A percentile compares a stretch with the other conserved stretches of the same genome.
Evolutionary conservation across 2,329 filamentous ascomycete species (phyloP).

Genomic region (Albophoma yamanashiensis): DNA sequence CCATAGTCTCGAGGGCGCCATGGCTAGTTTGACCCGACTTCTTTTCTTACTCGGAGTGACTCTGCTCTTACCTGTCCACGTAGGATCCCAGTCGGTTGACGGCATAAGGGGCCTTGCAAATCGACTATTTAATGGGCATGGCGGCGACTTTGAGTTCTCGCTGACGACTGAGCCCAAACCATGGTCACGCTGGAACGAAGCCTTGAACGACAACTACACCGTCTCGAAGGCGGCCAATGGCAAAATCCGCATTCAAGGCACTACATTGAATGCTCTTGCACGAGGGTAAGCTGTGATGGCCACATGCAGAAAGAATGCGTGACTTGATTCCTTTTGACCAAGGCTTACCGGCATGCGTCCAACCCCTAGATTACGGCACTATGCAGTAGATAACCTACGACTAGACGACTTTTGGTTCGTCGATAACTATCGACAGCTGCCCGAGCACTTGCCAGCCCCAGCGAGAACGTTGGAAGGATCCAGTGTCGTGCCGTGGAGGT

Average conservation of each 20-base stretch:
- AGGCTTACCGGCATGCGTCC: background rate
- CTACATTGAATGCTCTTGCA: constrained; percentile 9
- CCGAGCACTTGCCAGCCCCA: constrained; percentile 2
- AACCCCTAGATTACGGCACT: constrained; percentile 8
- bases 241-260: constrained; percentile 9
- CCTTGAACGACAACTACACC: constrained; percentile 10
- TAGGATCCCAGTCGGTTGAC: background rate
- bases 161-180: constrained; percentile 4
- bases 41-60: background rate
- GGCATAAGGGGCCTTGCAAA: constrained; percentile 9
- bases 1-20: background rate
- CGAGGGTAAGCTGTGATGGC: constrained; percentile 6
- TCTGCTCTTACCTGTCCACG: background rate
- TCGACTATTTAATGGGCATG: constrained; percentile 6
- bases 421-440: background rate
- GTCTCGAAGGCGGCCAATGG: constrained; percentile 3
- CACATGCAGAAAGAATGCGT: too few species aligned
- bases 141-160: constrained; percentile 6
- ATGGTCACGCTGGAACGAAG: constrained; percentile 11
- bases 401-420: constrained; percentile 10
- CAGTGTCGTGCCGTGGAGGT: constrained; percentile 15
- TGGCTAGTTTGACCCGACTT: background rate
- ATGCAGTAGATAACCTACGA: constrained; percentile 8
- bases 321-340: background rate
- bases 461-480: constrained; percentile 3